These are phyloP conservation scores for Phytophthora meadii DNA, from an alignment of 352 stramenopile species.

Conservation along the genomic window DNA sequence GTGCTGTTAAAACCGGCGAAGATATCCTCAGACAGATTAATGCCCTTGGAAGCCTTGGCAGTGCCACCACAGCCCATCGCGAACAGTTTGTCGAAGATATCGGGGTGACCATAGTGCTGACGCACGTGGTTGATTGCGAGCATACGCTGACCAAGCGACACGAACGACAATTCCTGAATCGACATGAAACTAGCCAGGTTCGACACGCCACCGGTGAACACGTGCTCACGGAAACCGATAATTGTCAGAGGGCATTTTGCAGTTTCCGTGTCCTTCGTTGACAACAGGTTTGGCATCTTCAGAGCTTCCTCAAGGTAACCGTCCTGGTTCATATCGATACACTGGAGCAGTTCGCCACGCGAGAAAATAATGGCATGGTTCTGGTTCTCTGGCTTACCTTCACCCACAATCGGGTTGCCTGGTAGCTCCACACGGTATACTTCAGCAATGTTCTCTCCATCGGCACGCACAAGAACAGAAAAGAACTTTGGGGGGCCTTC, in stretches of 20 bases:
- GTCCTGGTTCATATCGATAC: slow-evolving; percentile 94
- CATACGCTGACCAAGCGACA: slow-evolving; percentile 87
- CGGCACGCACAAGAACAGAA: slow-evolving; percentile 77
- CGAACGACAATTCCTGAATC: slow-evolving; percentile 88
- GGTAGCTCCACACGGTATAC: slow-evolving; percentile 86
- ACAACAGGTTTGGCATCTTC: slow-evolving; percentile 90
- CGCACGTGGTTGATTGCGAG: slow-evolving; percentile 78
- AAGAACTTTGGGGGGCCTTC: slow-evolving; percentile 87
- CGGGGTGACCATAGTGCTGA: slow-evolving; percentile 89
- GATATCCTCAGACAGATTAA: slow-evolving; percentile 92
- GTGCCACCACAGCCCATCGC: slow-evolving; percentile 84
- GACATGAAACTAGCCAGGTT: slow-evolving; percentile 90
- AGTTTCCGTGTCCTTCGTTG: slow-evolving; percentile 74
- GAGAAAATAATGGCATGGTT: slow-evolving; percentile 91
- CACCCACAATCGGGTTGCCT: slow-evolving; percentile 85
- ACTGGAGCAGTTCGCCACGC: slow-evolving; percentile 85
- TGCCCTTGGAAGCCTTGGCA: slow-evolving; percentile 84
- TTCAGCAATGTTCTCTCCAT: slow-evolving; percentile 82
- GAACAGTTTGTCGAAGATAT: slow-evolving; percentile 91
- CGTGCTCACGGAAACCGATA: slow-evolving; percentile 88
- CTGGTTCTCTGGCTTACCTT: slow-evolving; percentile 91
- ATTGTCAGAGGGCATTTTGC: slow-evolving; percentile 83
- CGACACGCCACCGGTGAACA: slow-evolving; percentile 87
- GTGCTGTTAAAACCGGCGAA: slow-evolving; percentile 89
- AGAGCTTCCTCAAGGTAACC: slow-evolving; percentile 84